phyloP scores from a whole-genome alignment of 2,329 filamentous ascomycete species.

The Fusarium sulawesiense region DNA sequence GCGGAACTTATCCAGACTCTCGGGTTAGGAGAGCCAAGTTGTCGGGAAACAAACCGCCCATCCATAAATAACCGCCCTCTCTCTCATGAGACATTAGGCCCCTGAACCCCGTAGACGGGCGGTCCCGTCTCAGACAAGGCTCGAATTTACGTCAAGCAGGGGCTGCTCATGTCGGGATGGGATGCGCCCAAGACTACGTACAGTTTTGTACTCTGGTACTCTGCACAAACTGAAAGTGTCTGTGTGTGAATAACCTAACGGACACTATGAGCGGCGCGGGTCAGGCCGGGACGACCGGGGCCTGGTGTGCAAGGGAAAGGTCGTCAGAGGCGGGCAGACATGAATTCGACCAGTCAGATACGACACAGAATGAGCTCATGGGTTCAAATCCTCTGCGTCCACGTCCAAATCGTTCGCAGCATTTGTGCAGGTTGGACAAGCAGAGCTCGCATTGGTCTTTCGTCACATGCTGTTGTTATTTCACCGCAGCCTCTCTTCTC shows the following conservation, averaged over 20 bases:
- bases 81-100: constrained; percentile 9
- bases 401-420: constrained; percentile 15
- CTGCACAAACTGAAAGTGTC: constrained; percentile 2
- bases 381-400: constrained; percentile 7
- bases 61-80: constrained; percentile 11
- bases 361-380: constrained; percentile 19
- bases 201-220: background rate
- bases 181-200: constrained; percentile 7
- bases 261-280: constrained; percentile 31
- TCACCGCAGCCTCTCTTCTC: constrained; percentile 35
- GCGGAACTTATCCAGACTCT: constrained; percentile 24
- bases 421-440: constrained; percentile 22
- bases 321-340: constrained; percentile 11
- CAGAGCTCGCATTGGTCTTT: constrained; percentile 20
- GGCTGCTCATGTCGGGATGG: constrained; percentile 10
- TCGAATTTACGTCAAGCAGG: constrained; percentile 23
- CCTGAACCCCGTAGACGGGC: constrained; percentile 37
- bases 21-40: constrained; percentile 33
- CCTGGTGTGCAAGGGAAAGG: constrained; percentile 5
- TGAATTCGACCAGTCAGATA: constrained; percentile 34
- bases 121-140: constrained; percentile 31
- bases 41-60: constrained; percentile 30
- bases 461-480: constrained; percentile 26
- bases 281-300: constrained; percentile 34
- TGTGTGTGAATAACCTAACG: constrained; percentile 24